Conservation (phyloP, 73 alveolate genomes). For the Diophrys sp. region DNA sequence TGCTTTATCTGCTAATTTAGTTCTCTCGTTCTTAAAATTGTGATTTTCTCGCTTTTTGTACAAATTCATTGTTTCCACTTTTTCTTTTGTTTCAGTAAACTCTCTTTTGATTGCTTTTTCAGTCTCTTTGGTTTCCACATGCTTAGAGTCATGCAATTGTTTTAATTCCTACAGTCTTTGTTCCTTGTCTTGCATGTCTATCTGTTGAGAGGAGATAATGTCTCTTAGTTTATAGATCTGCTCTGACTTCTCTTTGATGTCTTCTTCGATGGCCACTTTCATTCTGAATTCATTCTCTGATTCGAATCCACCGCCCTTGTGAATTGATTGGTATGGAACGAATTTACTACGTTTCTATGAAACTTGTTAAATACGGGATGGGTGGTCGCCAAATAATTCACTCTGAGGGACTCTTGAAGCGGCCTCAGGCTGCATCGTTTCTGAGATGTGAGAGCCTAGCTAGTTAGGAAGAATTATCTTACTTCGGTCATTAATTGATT, state of each 20-base stretch:
- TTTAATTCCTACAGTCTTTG: slow-evolving; percentile 28
- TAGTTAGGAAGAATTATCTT: not conserved
- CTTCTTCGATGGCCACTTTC: slow-evolving; percentile 36
- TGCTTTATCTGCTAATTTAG: slow-evolving; percentile 18
- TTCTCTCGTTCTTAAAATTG: slow-evolving; percentile 16
- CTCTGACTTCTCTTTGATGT: slow-evolving; percentile 24
- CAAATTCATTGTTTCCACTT: slow-evolving; percentile 22
- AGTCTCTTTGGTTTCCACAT: slow-evolving; percentile 36
- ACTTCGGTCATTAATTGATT: not conserved
- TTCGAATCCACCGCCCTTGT: not conserved
- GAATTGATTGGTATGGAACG: too few species aligned
- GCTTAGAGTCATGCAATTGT: slow-evolving; percentile 17
- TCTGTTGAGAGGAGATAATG: not conserved
- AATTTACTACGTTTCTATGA: too few species aligned
- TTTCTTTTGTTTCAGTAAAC: slow-evolving; percentile 30
- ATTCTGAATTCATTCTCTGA: slow-evolving; percentile 14
- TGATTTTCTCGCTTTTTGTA: slow-evolving; percentile 49
- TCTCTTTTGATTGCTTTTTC: slow-evolving; percentile 38
- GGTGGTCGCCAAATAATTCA: too few species aligned
- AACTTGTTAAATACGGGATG: too few species aligned
- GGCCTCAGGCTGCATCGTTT: not conserved
- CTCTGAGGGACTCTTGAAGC: not conserved
- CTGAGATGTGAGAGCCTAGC: not conserved
- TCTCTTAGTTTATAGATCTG: slow-evolving; percentile 19
- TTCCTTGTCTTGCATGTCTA: slow-evolving; percentile 23